Base-by-base conservation (phyloP, 225 moss, liverwort and hornwort genomes). In the Rhytidiadelphus loreus region DNA sequence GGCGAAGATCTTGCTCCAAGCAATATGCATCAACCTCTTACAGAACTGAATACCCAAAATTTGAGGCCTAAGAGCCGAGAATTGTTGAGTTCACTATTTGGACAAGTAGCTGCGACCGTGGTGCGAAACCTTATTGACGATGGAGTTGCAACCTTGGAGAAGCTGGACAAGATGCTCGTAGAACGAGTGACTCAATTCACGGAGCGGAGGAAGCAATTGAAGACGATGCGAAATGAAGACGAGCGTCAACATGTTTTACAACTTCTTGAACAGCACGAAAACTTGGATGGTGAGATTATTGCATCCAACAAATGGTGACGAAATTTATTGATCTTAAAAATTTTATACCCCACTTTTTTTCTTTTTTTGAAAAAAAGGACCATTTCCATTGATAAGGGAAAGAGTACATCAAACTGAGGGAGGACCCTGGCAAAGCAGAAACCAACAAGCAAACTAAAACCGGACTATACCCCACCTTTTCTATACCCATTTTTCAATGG, bases 121-220 rank as follows among this genome's bases (percentile, higher is more conserved):
- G 77, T 85, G 82, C 70, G n/a, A 7, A 88, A 79, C 66, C 41
- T 88, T 13, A 80, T 92, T 8, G 82, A 80, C 1, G 86, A 89
- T 6, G 85, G 87, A 4, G 85, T 83, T 8, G 89, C 55, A 2
- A 85, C 90, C 5, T 76, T 92, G 68, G 85, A 90, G 30, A 90
- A 93, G 68, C 7, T 90, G 13, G 92, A 92, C 86, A 87, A 80
- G 77, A 79, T 87, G 87, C 80, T 92, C 6, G 89, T 85, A 1
- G 90, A 92, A 4, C 87, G 66, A 35, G 87, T 93, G 63, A 48
- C 86, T 2, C 85, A 86, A 5, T 87, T 92, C 7, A 60, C 53
- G 11, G 87, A 92, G 28, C 25, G 77, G 13, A 85, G 85, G 53
- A 81, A 85, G 85, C 82, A 92, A 6, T 74, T 92, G 78, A 77